Percentiles rank a stretch among this genome's conserved stretches.
These are phyloP conservation scores for Cladorrhinum sp. DNA, from an alignment of 2,329 filamentous ascomycete genomes.

Conservation along the genomic window DNA sequence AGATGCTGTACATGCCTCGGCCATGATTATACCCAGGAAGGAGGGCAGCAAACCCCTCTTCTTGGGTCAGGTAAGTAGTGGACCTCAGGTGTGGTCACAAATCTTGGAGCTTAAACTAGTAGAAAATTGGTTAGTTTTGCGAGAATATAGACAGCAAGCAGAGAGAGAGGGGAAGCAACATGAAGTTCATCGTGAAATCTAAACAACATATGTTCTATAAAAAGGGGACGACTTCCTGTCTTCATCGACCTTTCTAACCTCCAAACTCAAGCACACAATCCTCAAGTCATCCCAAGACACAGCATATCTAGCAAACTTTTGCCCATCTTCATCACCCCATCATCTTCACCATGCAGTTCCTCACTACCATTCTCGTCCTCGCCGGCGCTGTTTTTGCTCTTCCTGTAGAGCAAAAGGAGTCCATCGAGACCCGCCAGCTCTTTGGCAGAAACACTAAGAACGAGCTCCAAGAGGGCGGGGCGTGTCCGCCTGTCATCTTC, in stretches of 20 bases:
- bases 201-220: background rate
- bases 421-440: background rate
- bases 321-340: background rate
- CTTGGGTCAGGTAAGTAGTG: background rate
- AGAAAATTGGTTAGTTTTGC: slow-evolving; percentile 3
- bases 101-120: background rate
- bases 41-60: background rate
- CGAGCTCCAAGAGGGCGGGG: background rate
- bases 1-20: background rate
- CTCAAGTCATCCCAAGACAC: background rate
- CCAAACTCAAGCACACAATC: background rate
- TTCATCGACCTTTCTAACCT: background rate
- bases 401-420: slow-evolving; percentile 1
- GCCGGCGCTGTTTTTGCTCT: background rate
- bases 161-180: background rate
- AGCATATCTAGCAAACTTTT: background rate
- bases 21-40: background rate
- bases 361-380: background rate
- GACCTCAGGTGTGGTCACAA: background rate
- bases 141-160: background rate
- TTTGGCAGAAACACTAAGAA: background rate
- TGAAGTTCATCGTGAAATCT: background rate
- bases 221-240: background rate
- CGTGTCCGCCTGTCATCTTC: slow-evolving; percentile 38
- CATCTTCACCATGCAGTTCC: slow-evolving; percentile 1